These are phyloP conservation scores for Gypsophila paniculata DNA, from an alignment of 179 eudicot genomes.

Conservation along the genomic window DNA sequence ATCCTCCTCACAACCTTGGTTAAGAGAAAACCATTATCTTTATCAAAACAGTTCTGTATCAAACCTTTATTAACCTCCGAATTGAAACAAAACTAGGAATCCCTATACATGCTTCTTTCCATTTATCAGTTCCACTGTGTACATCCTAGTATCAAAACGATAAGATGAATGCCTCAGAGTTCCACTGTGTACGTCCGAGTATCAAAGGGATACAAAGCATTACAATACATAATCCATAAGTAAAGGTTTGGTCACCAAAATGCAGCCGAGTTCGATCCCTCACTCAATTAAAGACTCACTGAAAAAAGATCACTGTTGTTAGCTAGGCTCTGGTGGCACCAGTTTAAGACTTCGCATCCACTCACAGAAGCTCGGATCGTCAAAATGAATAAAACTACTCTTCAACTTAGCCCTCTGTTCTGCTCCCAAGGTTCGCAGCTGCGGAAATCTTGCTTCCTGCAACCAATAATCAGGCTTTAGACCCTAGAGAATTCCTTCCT, in stretches of 20 bases:
- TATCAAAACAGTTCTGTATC: neutral
- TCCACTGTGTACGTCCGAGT: conserved; percentile 1
- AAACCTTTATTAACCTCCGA: neutral
- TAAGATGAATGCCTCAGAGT: neutral
- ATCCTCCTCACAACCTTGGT: too few species aligned
- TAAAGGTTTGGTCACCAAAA: conserved; percentile 1
- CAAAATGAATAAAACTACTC: conserved; percentile 83
- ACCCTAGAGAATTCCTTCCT: neutral
- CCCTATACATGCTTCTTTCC: neutral
- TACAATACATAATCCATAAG: neutral
- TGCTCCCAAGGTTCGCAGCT: conserved; percentile 62
- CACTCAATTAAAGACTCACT: conserved; percentile 8
- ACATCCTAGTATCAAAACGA: neutral
- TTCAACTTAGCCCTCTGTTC: conserved; percentile 87
- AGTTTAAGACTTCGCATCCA: conserved; percentile 95
- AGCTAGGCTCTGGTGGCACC: conserved; percentile 80
- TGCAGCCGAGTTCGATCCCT: neutral
- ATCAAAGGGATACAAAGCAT: neutral
- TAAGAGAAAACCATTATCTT: too few species aligned
- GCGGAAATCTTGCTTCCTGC: conserved; percentile 98
- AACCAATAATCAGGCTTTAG: conserved; percentile 12
- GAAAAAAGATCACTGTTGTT: neutral
- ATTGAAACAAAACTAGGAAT: neutral
- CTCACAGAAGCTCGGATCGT: conserved; percentile 95
- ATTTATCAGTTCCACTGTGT: conserved; percentile 4